Evolutionary conservation across 129 eudicot species (phyloP), one percentile per base, ranked within the genome.

Genomic region (Artemisia annua): DNA sequence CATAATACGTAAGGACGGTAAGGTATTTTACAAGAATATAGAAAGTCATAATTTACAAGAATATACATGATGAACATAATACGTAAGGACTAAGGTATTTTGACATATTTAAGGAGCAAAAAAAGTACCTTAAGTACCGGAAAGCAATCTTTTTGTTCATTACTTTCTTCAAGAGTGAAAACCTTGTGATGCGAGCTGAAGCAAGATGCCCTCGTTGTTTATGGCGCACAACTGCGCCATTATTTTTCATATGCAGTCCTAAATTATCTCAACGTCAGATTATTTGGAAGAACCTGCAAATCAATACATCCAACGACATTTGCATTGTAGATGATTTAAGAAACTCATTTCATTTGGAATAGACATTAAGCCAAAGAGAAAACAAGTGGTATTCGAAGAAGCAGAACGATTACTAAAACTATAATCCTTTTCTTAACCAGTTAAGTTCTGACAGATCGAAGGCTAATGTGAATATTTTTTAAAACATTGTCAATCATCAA

Each of bases 361-460:
- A 35, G 43, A 35, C 43, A 35, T 35, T 35, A 5, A 35, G 4
- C 30, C 30, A 28, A 28, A 3, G 30, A 28, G 3, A 28, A 28
- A 28, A 28, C 30, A 28, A 28, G 30, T 28, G 30, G 30, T 28
- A 35, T 35, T 5, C 8, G 1, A 35, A 5, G 43, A 35, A 35
- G 8, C 43, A 35, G 8, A 35, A 35, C 43, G 1, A 35, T 35
- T 35, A 35, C 5, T 35, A 35, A 35, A 35, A 35, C 3, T 28
- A 28, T 22, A 14, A 12, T 52, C 28, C 49, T 9, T 68, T 68
- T 63, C 49, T n/a, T 55, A 48, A 44, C 68, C 18, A 26, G 50
- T 26, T 60, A 49, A 32, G 48, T 50, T 73, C 68, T 11, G 19
- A 72, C 60, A 26, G 77, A 24, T 8, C n/a, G n/a, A 20, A 20